Percentiles rank a stretch among this genome's conserved stretches.
These are phyloP conservation scores for Amanita molliuscula DNA, from an alignment of 768 basidiomycete genomes.

Conservation along the genomic window DNA sequence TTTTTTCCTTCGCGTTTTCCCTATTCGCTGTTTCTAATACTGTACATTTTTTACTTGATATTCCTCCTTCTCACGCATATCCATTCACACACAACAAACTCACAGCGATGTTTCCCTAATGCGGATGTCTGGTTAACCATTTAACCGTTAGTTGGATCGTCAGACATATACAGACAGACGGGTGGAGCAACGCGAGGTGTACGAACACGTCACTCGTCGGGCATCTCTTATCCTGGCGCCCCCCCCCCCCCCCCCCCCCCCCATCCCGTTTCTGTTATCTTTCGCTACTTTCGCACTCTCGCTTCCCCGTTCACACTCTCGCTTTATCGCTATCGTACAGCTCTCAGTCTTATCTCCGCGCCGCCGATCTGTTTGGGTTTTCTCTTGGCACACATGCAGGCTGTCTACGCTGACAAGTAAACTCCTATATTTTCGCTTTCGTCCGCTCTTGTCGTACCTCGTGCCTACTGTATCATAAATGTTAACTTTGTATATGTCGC, in stretches of 20 bases:
- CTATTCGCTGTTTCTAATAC: neutral
- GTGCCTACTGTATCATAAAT: no score
- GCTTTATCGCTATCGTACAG: neutral
- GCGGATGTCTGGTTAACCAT: neutral
- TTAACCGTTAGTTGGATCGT: neutral
- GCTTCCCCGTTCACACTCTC: neutral
- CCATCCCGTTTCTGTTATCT: neutral
- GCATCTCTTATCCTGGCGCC: no score
- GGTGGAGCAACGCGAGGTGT: no score
- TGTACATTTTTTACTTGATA: constrained; percentile 1
- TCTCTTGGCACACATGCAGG: no score
- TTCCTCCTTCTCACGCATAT: neutral
- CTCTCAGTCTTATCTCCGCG: neutral
- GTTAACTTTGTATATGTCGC: no score
- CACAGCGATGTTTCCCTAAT: neutral
- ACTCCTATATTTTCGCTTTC: no score
- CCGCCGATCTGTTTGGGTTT: no score
- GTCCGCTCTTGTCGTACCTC: no score
- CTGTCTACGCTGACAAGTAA: no score
- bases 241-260: no score
- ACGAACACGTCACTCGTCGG: no score
- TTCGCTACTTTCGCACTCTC: neutral
- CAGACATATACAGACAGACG: no score
- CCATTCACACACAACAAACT: neutral
- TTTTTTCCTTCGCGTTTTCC: neutral